Evolutionary conservation across 2,329 filamentous ascomycete species (phyloP), one percentile per base, ranked within the genome.

Genomic region (Fonsecaea pugnacius): DNA sequence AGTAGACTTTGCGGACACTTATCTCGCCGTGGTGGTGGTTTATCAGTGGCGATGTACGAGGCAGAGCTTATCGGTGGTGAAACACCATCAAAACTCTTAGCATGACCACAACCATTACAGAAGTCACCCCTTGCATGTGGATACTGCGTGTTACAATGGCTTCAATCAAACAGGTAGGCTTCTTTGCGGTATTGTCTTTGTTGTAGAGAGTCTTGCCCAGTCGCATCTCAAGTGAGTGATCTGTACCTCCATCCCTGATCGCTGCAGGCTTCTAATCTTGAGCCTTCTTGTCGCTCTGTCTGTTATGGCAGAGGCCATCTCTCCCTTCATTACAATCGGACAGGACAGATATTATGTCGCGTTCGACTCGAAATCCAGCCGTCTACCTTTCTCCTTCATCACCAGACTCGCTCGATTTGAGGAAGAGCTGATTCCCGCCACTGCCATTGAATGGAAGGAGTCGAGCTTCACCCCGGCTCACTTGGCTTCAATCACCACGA

Each of bases 341-440:
- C 30, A 58, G 38, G 43, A 56, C 18, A 53, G 48, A 24, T 66
- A 67, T 58, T 38, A 58, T 24, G 35, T 67, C 46, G 40, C 52
- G 7, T 30, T 57, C 21, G 40, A 60, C 27, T 56, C 52, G 38
- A 62, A 59, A 12, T 10, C 18, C 21, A 60, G 32, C 30, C 51
- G 30, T 16, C 73, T 87, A 6, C 54, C 62, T 21, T 27, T 55
- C 33, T 32, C 36, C 16, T 52, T 53, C 4, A 24, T 65, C 32
- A 30, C 43, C 7, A 69, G 53, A 43, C 56, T 63, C 27, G 24
- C 43, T 27, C 53, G 51, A 14, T 66, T 62, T 54, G 58, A 64
- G 16, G 50, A 65, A 52, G 63, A 62, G 53, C 53, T 65, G 21
- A 62, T 68, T n/a, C 61, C 62, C 10, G 54, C 61, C n/a, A 69